These are phyloP conservation scores for Otatea glauca DNA, from an alignment of 176 grass and related monocot species.

Conservation along the genomic window DNA sequence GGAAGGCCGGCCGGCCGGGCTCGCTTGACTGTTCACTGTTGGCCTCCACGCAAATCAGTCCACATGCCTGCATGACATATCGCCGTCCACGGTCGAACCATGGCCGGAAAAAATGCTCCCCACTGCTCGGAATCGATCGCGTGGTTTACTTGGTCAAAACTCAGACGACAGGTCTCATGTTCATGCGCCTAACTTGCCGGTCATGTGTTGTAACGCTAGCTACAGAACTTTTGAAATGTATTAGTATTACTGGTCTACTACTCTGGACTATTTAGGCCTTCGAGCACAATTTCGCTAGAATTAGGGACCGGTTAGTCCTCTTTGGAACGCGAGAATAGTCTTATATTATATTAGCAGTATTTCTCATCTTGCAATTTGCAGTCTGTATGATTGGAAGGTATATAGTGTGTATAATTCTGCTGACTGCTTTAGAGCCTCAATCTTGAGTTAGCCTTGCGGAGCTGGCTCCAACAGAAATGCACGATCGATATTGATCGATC, in stretches of 20 bases:
- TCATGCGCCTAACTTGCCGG: conserved; percentile 33
- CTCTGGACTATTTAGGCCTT: neutral
- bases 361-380: neutral
- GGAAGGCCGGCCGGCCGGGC: neutral
- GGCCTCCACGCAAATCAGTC: neutral
- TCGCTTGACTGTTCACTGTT: neutral
- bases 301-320: too few relatives aligned
- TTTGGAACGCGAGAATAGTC: neutral
- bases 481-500: neutral
- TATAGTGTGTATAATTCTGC: neutral
- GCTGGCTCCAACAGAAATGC: neutral
- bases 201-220: neutral
- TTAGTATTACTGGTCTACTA: neutral
- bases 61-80: neutral
- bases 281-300: neutral
- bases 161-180: neutral
- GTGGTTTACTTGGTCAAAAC: neutral
- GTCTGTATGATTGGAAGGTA: too few relatives aligned
- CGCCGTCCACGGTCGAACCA: neutral
- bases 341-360: neutral
- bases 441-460: too few relatives aligned
- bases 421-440: too few relatives aligned
- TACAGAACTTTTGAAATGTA: neutral
- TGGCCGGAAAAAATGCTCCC: too few relatives aligned
- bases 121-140: neutral